A percentile compares a stretch with the other conserved stretches of the same genome.
phyloP scores from a whole-genome alignment of 2,329 filamentous ascomycete species.

The Diaporthe amygdali region DNA sequence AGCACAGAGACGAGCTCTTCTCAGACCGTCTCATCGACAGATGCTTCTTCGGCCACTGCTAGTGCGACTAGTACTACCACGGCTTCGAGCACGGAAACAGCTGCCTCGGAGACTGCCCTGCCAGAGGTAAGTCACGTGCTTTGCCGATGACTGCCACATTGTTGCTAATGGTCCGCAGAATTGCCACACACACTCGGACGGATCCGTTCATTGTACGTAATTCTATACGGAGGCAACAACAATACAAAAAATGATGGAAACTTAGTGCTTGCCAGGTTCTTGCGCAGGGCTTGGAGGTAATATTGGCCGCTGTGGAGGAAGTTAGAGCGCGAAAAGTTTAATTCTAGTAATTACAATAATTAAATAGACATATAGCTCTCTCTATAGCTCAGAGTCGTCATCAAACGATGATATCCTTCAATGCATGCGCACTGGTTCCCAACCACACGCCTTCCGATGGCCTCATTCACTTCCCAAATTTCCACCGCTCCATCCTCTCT shows the following conservation, averaged over 20 bases:
- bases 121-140: background rate
- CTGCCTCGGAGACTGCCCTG: background rate
- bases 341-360: constrained; percentile 3
- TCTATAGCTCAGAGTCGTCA: background rate
- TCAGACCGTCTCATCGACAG: background rate
- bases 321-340: background rate
- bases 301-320: background rate
- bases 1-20: background rate
- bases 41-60: background rate
- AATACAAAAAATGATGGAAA: background rate
- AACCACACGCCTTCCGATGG: background rate
- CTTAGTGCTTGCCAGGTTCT: background rate
- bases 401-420: background rate
- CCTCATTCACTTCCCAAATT: background rate
- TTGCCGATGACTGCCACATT: too few relatives aligned
- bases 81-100: background rate
- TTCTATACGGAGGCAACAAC: background rate
- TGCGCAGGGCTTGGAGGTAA: too few relatives aligned
- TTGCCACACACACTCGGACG: background rate
- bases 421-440: too few relatives aligned
- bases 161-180: background rate
- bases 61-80: background rate
- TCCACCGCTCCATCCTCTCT: constrained; percentile 27
- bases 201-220: background rate
- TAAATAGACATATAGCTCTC: background rate